Base-by-base conservation (phyloP, 345 rosid species). In the Carallia brachiata region DNA sequence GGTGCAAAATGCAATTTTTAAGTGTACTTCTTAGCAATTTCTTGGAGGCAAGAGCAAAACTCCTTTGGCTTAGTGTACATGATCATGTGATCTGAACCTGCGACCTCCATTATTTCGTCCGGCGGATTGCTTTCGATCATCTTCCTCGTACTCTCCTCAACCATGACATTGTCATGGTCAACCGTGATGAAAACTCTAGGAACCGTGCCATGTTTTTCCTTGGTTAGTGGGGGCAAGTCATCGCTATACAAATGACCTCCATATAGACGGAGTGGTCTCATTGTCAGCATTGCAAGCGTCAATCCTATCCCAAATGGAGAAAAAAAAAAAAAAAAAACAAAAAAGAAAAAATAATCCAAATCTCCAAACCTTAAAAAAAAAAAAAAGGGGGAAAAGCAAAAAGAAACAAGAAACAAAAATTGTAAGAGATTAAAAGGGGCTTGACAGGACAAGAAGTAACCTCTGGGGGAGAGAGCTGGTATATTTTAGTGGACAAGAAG, bases 401-500 rank as follows among this genome's bases (percentile, higher is more conserved):
- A 8, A 8, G 10, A 40, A 23, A 23, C 23, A 23, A 23, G 23
- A 23, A 23, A 23, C 47, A 44, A 3, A 13, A 12, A 10, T 44
- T 13, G 1, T 1, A 0, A 15, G 15, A 12, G 15, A 44, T 44
- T 44, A 44, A 44, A 44, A 44, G 13, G 15, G 4, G 3, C 2
- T 1, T 40, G 48, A 10, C 10, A 44, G 48, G 4, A 44, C 15
- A 23, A 23, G 32, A n/a, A 55, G 2, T 30, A 54, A 79, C 86
- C 86, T 84, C 84, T 4, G 77, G 80, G n/a, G 86, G 83, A 31
- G 85, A 84, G 13, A 75, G 69, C 4, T 76, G 78, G 73, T 84
- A 82, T 3, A 77, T 4, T 67, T 74, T 77, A 18, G 82, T 57
- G 6, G 77, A 62, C 77, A 79, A 7, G 50, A 70, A 65, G n/a